These are phyloP conservation scores for Cylindrotheca closterium DNA, from an alignment of 108 stramenopile genomes.

Conservation along the genomic window DNA sequence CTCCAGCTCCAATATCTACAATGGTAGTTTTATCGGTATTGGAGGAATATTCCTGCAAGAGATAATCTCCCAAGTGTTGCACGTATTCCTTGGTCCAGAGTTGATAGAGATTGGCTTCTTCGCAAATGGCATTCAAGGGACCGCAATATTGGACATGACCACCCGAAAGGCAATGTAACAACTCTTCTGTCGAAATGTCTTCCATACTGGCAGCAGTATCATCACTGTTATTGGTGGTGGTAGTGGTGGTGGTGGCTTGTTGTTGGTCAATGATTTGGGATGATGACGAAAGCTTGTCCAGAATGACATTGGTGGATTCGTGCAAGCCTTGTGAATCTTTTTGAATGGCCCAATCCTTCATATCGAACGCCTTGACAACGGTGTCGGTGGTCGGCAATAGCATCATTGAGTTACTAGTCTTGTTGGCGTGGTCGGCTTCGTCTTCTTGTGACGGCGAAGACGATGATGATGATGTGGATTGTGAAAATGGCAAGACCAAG, in stretches of 20 bases:
- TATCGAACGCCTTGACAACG: slow-evolving; percentile 58
- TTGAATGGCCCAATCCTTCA: slow-evolving; percentile 53
- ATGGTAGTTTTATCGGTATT: slow-evolving; percentile 36
- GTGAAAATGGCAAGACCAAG: slow-evolving; percentile 4
- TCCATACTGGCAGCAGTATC: slow-evolving; percentile 27
- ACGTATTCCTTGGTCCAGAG: slow-evolving; percentile 79
- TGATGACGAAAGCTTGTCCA: not conserved
- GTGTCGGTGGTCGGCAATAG: slow-evolving; percentile 46
- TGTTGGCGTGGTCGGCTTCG: slow-evolving; percentile 3
- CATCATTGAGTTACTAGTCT: slow-evolving; percentile 5
- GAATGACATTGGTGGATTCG: not conserved
- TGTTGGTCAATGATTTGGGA: not conserved
- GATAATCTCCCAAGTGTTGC: slow-evolving; percentile 64
- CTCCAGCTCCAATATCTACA: slow-evolving; percentile 85
- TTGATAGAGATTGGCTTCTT: slow-evolving; percentile 74
- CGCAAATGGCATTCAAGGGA: slow-evolving; percentile 76
- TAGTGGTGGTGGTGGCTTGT: slow-evolving; percentile 11
- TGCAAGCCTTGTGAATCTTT: slow-evolving; percentile 25
- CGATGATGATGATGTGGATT: slow-evolving; percentile 21
- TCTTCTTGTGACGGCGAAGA: slow-evolving; percentile 7
- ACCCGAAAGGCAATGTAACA: slow-evolving; percentile 44
- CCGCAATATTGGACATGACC: slow-evolving; percentile 52
- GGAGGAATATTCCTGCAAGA: slow-evolving; percentile 35
- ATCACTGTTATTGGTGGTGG: not conserved
- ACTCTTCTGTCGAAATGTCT: too few relatives aligned